A percentile compares a stretch with the other conserved stretches of the same genome.
Evolutionary conservation across 768 basidiomycete genomes (phyloP).

Genomic region (Phylloporus sp.): DNA sequence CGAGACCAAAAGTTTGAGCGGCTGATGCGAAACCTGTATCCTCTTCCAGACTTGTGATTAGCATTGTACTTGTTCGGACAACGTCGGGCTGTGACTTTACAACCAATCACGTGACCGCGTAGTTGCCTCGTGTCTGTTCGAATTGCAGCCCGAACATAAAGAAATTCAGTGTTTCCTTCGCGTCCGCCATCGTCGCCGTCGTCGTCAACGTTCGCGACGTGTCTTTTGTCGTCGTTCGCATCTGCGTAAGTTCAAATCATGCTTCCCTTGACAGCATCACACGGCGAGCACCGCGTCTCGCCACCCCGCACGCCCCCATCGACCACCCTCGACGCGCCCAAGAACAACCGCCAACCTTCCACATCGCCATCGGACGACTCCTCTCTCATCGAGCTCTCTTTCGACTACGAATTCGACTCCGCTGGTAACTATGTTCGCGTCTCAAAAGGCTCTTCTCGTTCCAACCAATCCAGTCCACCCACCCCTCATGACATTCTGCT

Average conservation of each 20-base stretch:
- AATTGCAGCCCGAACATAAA: constrained; percentile 21
- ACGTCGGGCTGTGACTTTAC: constrained; percentile 9
- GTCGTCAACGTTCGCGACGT: constrained; percentile 19
- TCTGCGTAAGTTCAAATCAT: constrained; percentile 15
- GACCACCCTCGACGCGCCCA: constrained; percentile 27
- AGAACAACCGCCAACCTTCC: constrained; percentile 30
- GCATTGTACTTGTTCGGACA: too few relatives aligned
- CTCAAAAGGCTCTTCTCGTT: constrained; percentile 39
- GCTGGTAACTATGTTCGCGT: constrained; percentile 43
- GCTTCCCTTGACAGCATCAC: constrained; percentile 20
- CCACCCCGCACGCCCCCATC: constrained; percentile 29
- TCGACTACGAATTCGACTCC: constrained; percentile 43
- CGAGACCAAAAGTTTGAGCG: background rate
- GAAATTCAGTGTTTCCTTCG: constrained; percentile 19
- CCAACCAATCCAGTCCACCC: constrained; percentile 36
- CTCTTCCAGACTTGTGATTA: constrained; percentile 1
- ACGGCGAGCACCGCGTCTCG: constrained; percentile 28
- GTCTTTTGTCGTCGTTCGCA: constrained; percentile 6
- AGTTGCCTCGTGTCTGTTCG: constrained; percentile 34
- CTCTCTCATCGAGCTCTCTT: constrained; percentile 43
- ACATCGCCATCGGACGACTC: constrained; percentile 42
- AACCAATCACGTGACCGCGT: constrained; percentile 32
- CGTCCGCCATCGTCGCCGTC: constrained; percentile 12
- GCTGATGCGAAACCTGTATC: background rate
- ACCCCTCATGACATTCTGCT: constrained; percentile 35